Evolutionary conservation across 495 filamentous ascomycete genomes (phyloP).

Genomic region (Parathielavia appendiculata): DNA sequence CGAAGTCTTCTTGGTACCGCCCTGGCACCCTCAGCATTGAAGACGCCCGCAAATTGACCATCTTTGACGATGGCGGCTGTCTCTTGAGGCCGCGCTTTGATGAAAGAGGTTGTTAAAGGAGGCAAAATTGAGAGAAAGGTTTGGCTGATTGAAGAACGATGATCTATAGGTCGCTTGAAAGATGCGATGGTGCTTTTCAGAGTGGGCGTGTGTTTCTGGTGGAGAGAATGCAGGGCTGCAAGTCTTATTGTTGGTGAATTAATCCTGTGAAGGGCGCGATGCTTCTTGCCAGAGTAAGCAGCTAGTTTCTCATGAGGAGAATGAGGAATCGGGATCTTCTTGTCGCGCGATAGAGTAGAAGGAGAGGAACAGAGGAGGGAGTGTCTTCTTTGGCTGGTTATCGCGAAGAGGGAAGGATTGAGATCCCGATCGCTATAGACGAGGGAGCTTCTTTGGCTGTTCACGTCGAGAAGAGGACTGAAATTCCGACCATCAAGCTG

Average conservation of each 20-base stretch:
- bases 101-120: not conserved
- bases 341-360: not conserved
- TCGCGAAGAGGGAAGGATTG: not conserved
- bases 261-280: not conserved
- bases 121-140: not conserved
- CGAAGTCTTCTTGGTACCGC: conserved; percentile 19
- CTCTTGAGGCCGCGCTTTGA: not conserved
- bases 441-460: not conserved
- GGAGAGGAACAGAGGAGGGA: not conserved
- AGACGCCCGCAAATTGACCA: not conserved
- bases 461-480: not conserved
- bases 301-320: not conserved
- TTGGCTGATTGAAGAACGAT: no score
- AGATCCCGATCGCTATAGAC: no score
- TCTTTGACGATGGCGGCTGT: not conserved
- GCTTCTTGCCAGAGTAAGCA: not conserved
- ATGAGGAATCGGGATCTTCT: not conserved
- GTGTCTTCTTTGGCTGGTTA: not conserved
- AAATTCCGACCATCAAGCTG: not conserved
- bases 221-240: not conserved
- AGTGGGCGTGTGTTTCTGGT: not conserved
- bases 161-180: no score
- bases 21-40: conserved; percentile 10
- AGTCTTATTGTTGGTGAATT: not conserved
- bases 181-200: no score